Percentiles rank a stretch among this genome's conserved stretches.
Evolutionary conservation across 371 early-diverging fungal genomes (phyloP).

Genomic region (Circinella minor): DNA sequence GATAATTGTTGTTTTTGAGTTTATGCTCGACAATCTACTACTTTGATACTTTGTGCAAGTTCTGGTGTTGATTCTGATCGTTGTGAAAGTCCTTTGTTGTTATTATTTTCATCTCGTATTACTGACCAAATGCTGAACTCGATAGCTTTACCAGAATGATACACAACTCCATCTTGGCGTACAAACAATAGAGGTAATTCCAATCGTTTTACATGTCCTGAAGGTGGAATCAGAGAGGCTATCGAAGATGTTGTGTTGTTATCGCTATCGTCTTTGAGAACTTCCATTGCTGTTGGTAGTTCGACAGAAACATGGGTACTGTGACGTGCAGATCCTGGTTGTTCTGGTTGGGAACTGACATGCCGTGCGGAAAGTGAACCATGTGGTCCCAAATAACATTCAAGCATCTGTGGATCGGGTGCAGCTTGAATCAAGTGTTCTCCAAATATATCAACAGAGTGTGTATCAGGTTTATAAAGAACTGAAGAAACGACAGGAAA

Average conservation of each 20-base stretch:
- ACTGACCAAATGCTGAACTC: conserved; percentile 15
- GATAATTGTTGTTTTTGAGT: neutral
- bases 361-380: conserved; percentile 34
- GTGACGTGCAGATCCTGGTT: conserved; percentile 33
- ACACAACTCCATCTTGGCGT: conserved; percentile 42
- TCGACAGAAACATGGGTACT: conserved; percentile 33
- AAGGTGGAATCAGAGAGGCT: conserved; percentile 5
- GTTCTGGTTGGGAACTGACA: conserved; percentile 24
- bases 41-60: neutral
- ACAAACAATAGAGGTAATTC: conserved; percentile 39
- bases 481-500: conserved; percentile 37
- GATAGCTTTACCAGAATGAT: conserved; percentile 43
- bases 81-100: neutral
- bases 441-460: conserved; percentile 34
- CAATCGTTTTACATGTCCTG: conserved; percentile 23
- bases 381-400: conserved; percentile 43
- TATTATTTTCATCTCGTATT: neutral
- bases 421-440: conserved; percentile 35
- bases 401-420: conserved; percentile 28
- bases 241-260: neutral
- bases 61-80: neutral
- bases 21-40: conserved; percentile 4
- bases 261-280: conserved; percentile 12
- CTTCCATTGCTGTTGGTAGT: conserved; percentile 32
- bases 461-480: conserved; percentile 30